Percentiles rank a stretch among this genome's conserved stretches.
Evolutionary conservation across 2,329 filamentous ascomycete species (phyloP).

Genomic region (Xylariaceae sp.): DNA sequence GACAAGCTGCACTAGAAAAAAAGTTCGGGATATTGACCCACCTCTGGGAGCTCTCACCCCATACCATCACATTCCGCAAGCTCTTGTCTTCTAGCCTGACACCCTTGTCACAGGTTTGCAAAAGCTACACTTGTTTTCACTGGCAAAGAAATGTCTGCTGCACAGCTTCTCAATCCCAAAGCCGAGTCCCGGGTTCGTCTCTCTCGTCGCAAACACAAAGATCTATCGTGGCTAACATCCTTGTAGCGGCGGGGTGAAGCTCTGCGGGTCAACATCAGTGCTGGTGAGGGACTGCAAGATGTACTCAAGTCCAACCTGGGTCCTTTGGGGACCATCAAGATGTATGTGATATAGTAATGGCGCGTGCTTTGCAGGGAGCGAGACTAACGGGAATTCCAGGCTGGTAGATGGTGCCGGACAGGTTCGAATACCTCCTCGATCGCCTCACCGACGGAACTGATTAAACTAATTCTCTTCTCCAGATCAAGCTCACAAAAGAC

Average conservation of each 20-base stretch:
- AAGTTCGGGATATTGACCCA: slow-evolving; percentile 30
- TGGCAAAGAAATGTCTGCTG: slow-evolving; percentile 81
- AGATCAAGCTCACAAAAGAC: slow-evolving; percentile 99
- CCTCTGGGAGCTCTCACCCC: slow-evolving; percentile 25
- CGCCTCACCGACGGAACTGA: slow-evolving; percentile 13
- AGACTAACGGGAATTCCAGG: slow-evolving; percentile 47
- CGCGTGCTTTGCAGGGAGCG: background rate
- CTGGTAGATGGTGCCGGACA: slow-evolving; percentile 73
- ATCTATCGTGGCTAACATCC: slow-evolving; percentile 43
- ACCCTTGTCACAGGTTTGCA: background rate
- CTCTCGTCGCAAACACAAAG: background rate
- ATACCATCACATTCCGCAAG: slow-evolving; percentile 16
- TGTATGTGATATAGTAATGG: slow-evolving; percentile 59
- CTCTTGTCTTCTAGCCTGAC: background rate
- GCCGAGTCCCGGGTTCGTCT: slow-evolving; percentile 84
- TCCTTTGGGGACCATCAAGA: slow-evolving; percentile 93
- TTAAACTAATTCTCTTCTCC: slow-evolving; percentile 35
- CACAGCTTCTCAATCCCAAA: slow-evolving; percentile 98
- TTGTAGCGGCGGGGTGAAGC: slow-evolving; percentile 91
- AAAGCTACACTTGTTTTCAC: background rate
- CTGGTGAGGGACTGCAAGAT: slow-evolving; percentile 90
- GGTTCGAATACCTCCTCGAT: slow-evolving; percentile 50
- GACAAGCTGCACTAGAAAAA: slow-evolving; percentile 22
- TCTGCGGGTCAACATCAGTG: slow-evolving; percentile 93
- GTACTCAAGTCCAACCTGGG: slow-evolving; percentile 96